A percentile compares a stretch with the other conserved stretches of the same genome.
These are phyloP conservation scores for Ophiostoma montium DNA, from an alignment of 2,329 filamentous ascomycete genomes.

Conservation along the genomic window DNA sequence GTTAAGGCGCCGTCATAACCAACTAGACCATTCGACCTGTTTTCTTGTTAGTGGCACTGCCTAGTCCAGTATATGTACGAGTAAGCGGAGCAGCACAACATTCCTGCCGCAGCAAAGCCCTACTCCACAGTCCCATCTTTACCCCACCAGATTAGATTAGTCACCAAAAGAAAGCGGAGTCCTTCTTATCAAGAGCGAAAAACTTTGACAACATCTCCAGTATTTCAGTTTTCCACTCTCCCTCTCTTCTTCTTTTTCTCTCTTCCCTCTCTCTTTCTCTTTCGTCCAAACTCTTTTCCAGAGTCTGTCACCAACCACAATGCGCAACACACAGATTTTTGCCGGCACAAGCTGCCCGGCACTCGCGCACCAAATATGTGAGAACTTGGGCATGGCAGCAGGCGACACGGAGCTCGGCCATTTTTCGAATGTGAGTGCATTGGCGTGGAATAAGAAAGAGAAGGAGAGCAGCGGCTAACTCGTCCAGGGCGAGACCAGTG, in stretches of 20 bases:
- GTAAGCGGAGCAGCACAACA: not conserved
- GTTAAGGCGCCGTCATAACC: slow-evolving; percentile 12
- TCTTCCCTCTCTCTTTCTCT: not conserved
- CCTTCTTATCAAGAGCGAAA: not conserved
- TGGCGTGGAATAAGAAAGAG: slow-evolving; percentile 7
- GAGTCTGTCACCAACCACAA: slow-evolving; percentile 6
- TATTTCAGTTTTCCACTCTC: not conserved
- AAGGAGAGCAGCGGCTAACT: slow-evolving; percentile 3
- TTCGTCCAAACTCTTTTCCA: not conserved
- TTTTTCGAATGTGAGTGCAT: slow-evolving; percentile 46
- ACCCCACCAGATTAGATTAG: not conserved
- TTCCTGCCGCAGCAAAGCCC: not conserved
- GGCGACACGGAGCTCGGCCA: slow-evolving; percentile 52
- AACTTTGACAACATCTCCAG: not conserved
- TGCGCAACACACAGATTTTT: slow-evolving; percentile 48
- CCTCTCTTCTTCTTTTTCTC: not conserved
- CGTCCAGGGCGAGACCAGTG: slow-evolving; percentile 51
- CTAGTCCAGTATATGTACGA: not conserved
- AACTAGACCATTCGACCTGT: slow-evolving; percentile 11
- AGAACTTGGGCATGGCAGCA: slow-evolving; percentile 51
- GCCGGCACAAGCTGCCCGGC: slow-evolving; percentile 52
- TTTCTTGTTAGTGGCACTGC: not conserved
- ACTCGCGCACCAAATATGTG: slow-evolving; percentile 52
- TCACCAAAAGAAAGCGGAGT: not conserved
- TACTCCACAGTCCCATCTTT: not conserved